Percentiles rank a stretch among this genome's conserved stretches.
phyloP scores from a whole-genome alignment of 805 yeast genomes.

The Tetrapisispora arboricola region DNA sequence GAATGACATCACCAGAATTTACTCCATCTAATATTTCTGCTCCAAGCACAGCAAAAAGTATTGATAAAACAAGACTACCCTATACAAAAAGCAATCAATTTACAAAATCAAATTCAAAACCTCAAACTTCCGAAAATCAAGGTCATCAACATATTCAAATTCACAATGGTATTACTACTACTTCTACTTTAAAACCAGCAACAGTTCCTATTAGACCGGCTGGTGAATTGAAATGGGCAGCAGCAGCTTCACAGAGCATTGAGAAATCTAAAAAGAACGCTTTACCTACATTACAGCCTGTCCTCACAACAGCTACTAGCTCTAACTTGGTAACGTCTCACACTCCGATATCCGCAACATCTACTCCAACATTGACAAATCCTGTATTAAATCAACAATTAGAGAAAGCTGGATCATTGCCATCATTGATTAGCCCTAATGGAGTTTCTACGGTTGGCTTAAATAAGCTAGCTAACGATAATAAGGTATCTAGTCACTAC shows the following conservation, averaged over 20 bases:
- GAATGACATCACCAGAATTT: slow-evolving; percentile 2
- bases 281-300: neutral
- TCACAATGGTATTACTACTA: slow-evolving; percentile 24
- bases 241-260: slow-evolving; percentile 37
- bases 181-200: slow-evolving; percentile 39
- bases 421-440: neutral
- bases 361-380: slow-evolving; percentile 16
- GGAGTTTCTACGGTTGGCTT: neutral
- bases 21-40: slow-evolving; percentile 8
- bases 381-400: slow-evolving; percentile 8
- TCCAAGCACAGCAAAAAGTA: slow-evolving; percentile 13
- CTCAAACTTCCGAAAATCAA: slow-evolving; percentile 7
- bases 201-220: slow-evolving; percentile 43
- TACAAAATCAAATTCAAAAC: slow-evolving; percentile 4
- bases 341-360: slow-evolving; percentile 2
- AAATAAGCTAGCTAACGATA: neutral
- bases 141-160: slow-evolving; percentile 27
- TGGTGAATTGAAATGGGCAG: slow-evolving; percentile 46
- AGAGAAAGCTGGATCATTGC: slow-evolving; percentile 6
- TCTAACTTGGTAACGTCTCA: too few species aligned
- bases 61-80: slow-evolving; percentile 6
- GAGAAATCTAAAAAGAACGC: slow-evolving; percentile 18
- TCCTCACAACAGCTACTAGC: neutral
- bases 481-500: too few species aligned
- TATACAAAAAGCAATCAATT: slow-evolving; percentile 2